Conservation (phyloP, 148 eudicot genomes). For the Camellia japonica region DNA sequence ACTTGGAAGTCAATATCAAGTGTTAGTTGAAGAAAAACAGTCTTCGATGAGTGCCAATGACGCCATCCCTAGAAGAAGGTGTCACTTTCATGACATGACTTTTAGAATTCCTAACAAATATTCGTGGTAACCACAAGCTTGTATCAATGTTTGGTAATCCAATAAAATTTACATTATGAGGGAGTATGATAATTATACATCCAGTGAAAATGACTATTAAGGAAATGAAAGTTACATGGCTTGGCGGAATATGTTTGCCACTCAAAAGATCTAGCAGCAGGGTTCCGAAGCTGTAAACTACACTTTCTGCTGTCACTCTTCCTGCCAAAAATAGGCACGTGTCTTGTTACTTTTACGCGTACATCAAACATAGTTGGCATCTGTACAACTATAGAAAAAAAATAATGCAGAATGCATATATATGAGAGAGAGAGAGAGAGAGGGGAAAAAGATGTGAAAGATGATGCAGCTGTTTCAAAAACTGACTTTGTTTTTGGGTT, state of each 20-base stretch:
- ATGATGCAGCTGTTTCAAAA: no score
- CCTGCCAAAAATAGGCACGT: slow-evolving; percentile 33
- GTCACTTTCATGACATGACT: no score
- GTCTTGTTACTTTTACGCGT: not conserved
- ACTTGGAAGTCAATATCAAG: not conserved
- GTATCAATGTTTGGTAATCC: not conserved
- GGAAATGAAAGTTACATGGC: slow-evolving; percentile 46
- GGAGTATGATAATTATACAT: not conserved
- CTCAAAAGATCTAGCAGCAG: slow-evolving; percentile 75
- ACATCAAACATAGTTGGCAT: not conserved
- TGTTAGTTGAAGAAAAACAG: not conserved
- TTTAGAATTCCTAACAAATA: no score
- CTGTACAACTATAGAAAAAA: not conserved
- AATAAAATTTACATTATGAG: not conserved
- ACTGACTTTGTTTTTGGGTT: not conserved
- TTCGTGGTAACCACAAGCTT: no score
- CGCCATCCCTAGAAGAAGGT: no score
- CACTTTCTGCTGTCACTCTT: slow-evolving; percentile 66
- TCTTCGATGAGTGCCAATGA: not conserved
- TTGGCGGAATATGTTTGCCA: slow-evolving; percentile 78
- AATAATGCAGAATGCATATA: not conserved
- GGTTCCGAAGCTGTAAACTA: slow-evolving; percentile 73
- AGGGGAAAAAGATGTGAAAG: no score
- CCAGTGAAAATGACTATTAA: not conserved
- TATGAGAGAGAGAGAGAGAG: not conserved